Conservation (phyloP, 2,329 filamentous ascomycete genomes). For the Venturia nashicola region DNA sequence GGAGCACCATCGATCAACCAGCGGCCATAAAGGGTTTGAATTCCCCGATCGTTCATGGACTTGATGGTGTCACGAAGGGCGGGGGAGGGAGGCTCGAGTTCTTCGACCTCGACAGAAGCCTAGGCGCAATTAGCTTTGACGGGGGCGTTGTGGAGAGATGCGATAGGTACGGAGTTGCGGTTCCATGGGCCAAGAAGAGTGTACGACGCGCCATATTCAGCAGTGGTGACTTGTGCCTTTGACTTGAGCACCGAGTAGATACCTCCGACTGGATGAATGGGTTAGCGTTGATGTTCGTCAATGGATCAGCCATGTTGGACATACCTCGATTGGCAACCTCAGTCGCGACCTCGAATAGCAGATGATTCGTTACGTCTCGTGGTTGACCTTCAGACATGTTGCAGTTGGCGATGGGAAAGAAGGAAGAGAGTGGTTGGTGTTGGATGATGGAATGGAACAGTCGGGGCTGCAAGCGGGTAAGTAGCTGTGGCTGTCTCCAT, state of each 20-base stretch:
- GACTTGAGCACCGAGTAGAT: conserved; percentile 99
- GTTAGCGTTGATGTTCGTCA: background rate
- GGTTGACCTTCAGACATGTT: conserved; percentile 1
- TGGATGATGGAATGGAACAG: background rate
- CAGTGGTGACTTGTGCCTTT: conserved; percentile 92
- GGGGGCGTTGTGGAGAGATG: background rate
- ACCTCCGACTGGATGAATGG: conserved; percentile 62
- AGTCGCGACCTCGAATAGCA: conserved; percentile 92
- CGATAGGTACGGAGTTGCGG: conserved; percentile 60
- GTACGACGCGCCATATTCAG: conserved; percentile 96
- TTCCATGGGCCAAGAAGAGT: conserved; percentile 92
- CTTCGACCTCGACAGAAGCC: conserved; percentile 97
- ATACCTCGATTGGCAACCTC: conserved; percentile 93
- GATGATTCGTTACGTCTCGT: conserved; percentile 81
- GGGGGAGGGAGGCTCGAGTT: conserved; percentile 70
- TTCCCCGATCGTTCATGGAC: conserved; percentile 85
- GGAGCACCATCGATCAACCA: conserved; percentile 98
- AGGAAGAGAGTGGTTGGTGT: background rate
- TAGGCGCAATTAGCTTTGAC: conserved; percentile 23
- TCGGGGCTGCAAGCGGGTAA: background rate
- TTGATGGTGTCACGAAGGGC: conserved; percentile 73
- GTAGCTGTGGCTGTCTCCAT: background rate
- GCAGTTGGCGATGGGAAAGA: background rate
- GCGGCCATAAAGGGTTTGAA: conserved; percentile 80
- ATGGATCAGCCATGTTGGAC: conserved; percentile 14